Evolutionary conservation across 1,139 yeast species (phyloP).

Genomic region (Suhomyces bolitotheri): DNA sequence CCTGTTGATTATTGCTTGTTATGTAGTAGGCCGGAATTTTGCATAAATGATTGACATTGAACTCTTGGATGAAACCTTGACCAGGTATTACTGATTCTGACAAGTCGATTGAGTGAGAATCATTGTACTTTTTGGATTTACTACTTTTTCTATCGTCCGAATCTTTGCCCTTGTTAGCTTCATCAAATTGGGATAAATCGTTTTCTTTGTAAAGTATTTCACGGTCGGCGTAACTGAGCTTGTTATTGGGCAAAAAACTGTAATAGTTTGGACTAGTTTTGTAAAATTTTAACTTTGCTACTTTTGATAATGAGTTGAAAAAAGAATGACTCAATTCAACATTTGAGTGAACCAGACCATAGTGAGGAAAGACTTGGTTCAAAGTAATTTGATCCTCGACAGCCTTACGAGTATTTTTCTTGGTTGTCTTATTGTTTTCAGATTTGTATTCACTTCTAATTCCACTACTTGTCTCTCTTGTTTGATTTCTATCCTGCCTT

Average conservation of each 20-base stretch:
- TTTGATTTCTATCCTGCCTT: neutral
- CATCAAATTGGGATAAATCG: conserved; percentile 29
- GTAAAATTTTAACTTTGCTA: conserved; percentile 41
- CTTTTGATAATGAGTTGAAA: conserved; percentile 37
- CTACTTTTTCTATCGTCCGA: conserved; percentile 27
- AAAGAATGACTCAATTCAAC: conserved; percentile 36
- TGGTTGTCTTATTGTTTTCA: no score
- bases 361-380: conserved; percentile 45
- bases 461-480: neutral
- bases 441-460: no score
- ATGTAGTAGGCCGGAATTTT: conserved; percentile 47
- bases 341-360: conserved; percentile 34
- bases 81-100: conserved; percentile 46
- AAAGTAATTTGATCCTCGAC: conserved; percentile 33
- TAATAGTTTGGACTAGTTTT: conserved; percentile 23
- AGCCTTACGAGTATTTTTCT: conserved; percentile 1
- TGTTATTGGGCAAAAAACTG: conserved; percentile 30
- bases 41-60: conserved; percentile 42
- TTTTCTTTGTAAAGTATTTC: conserved; percentile 33
- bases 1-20: conserved; percentile 27
- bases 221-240: conserved; percentile 32
- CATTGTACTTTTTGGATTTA: conserved; percentile 36
- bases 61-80: conserved; percentile 48
- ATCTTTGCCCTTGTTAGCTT: conserved; percentile 17
- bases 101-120: conserved; percentile 44